Evolutionary conservation across 2,329 filamentous ascomycete genomes (phyloP).

Genomic region (Aspergillus persii): DNA sequence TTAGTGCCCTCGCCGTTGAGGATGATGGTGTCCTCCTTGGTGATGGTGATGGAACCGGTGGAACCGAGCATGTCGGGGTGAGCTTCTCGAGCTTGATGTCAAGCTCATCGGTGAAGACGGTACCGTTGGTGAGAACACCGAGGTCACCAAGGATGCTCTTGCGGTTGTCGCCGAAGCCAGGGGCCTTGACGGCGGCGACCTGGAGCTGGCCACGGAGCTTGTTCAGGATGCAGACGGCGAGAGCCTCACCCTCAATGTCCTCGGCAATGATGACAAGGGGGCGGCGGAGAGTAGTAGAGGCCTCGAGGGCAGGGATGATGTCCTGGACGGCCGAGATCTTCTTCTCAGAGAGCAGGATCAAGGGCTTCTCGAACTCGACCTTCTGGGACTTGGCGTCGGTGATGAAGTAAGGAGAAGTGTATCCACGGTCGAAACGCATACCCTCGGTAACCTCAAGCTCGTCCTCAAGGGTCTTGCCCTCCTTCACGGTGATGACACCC

Average conservation of each 20-base stretch:
- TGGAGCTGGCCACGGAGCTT: conserved; percentile 99
- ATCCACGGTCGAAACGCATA: conserved; percentile 99
- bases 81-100: conserved; percentile 99
- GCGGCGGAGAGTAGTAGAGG: conserved; percentile 89
- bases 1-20: conserved; percentile 96
- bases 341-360: conserved; percentile 99
- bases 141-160: conserved; percentile 99
- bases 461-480: conserved; percentile 97
- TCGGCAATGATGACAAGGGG: conserved; percentile 98
- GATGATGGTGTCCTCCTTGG: conserved; percentile 99
- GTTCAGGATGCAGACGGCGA: conserved; percentile 99
- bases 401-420: conserved; percentile 99
- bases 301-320: conserved; percentile 96
- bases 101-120: conserved; percentile 96
- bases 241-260: conserved; percentile 97
- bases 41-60: conserved; percentile 98
- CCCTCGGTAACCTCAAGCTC: conserved; percentile 99
- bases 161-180: conserved; percentile 99
- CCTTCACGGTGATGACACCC: conserved; percentile 99
- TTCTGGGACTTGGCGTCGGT: conserved; percentile 98
- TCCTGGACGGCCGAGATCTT: conserved; percentile 99
- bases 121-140: conserved; percentile 91
- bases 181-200: conserved; percentile 97
- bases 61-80: conserved; percentile 93
- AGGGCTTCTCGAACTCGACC: conserved; percentile 99